These are phyloP conservation scores for Madurella mycetomatis DNA, from an alignment of 2,329 filamentous ascomycete genomes.

Conservation along the genomic window DNA sequence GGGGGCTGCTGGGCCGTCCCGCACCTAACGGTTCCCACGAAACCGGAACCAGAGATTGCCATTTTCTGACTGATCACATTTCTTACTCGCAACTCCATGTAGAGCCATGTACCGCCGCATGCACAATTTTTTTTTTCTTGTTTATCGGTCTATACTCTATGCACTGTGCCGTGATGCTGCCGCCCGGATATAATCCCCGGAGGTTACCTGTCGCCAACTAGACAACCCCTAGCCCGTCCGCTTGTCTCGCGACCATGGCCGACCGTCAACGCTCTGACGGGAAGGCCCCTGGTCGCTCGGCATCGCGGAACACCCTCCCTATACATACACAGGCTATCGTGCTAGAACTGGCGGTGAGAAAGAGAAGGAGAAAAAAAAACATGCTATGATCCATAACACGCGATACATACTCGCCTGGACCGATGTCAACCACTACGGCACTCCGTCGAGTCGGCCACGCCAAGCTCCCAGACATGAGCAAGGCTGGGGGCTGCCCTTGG, in stretches of 20 bases:
- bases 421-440: too few species aligned
- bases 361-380: too few species aligned
- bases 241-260: slow-evolving; percentile 3
- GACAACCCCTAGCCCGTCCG: background rate
- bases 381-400: too few species aligned
- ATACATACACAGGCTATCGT: background rate
- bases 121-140: slow-evolving; percentile 3
- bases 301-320: slow-evolving; percentile 1
- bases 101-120: background rate
- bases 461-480: background rate
- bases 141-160: slow-evolving; percentile 9
- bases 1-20: slow-evolving; percentile 17
- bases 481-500: background rate
- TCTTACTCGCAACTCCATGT: background rate
- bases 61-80: slow-evolving; percentile 9
- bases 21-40: slow-evolving; percentile 17
- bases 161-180: background rate
- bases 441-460: background rate
- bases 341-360: background rate
- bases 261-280: background rate
- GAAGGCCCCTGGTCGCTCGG: background rate
- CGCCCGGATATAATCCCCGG: background rate
- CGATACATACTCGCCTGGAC: too few species aligned
- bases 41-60: slow-evolving; percentile 17
- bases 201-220: background rate